Evolutionary conservation across 805 yeast genomes (phyloP).

Genomic region (Wickerhamiella azymoides): DNA sequence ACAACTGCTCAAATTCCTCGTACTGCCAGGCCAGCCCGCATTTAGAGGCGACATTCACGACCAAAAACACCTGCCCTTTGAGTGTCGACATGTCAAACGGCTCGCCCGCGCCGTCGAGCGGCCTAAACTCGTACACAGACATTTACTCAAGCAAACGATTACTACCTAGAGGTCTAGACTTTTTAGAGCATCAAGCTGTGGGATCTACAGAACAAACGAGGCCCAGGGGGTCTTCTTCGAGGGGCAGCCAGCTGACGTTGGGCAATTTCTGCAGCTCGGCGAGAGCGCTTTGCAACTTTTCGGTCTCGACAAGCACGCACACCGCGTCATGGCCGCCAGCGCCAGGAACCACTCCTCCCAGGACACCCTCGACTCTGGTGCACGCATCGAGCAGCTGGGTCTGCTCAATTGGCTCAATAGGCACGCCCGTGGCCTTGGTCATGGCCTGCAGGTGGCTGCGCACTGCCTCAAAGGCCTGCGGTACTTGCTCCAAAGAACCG

Average conservation of each 20-base stretch:
- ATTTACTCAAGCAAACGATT: background rate
- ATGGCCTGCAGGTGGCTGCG: conserved; percentile 45
- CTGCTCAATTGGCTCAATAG: conserved; percentile 76
- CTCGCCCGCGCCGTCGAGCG: conserved; percentile 46
- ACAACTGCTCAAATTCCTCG: conserved; percentile 51
- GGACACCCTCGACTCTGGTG: conserved; percentile 47
- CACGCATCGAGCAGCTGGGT: conserved; percentile 52
- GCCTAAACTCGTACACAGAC: conserved; percentile 51
- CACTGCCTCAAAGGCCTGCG: conserved; percentile 26
- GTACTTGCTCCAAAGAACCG: conserved; percentile 11
- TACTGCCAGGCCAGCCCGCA: conserved; percentile 71
- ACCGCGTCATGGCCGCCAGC: conserved; percentile 98
- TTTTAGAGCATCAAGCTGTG: background rate
- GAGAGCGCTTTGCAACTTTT: conserved; percentile 27
- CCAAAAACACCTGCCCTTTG: conserved; percentile 65
- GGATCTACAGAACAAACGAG: conserved; percentile 2
- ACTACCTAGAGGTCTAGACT: background rate
- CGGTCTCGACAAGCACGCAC: conserved; percentile 47
- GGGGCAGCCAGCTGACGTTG: conserved; percentile 9
- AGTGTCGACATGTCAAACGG: conserved; percentile 45
- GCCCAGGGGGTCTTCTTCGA: conserved; percentile 10
- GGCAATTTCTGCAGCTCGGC: conserved; percentile 17
- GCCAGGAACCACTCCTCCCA: conserved; percentile 97
- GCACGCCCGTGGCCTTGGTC: conserved; percentile 59
- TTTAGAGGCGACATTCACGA: conserved; percentile 82